These are phyloP conservation scores for Tylopilus sp. DNA, from an alignment of 768 basidiomycete species.

Conservation along the genomic window DNA sequence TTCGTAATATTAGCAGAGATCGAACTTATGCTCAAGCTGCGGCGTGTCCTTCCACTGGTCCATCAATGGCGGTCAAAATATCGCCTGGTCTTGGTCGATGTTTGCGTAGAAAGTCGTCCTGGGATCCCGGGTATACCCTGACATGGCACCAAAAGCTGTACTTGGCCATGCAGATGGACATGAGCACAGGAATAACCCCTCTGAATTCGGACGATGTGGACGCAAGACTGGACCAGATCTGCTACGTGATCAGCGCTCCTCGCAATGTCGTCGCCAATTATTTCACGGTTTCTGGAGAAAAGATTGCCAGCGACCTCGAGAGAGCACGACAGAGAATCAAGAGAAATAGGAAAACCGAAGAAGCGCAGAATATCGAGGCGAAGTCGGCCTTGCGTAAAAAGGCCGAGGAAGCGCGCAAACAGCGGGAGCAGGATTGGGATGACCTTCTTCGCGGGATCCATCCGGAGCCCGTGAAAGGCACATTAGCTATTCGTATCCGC, in stretches of 20 bases:
- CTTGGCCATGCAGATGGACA: constrained; percentile 49
- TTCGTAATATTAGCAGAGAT: constrained; percentile 47
- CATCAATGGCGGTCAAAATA: constrained; percentile 24
- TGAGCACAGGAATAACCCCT: constrained; percentile 41
- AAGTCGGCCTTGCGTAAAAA: constrained; percentile 57
- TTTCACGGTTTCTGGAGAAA: constrained; percentile 39
- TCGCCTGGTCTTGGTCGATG: constrained; percentile 39
- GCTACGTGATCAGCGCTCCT: constrained; percentile 57
- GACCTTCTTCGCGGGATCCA: constrained; percentile 51
- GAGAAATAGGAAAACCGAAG: constrained; percentile 26
- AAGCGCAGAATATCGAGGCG: constrained; percentile 39
- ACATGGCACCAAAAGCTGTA: constrained; percentile 69
- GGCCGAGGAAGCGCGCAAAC: constrained; percentile 55
- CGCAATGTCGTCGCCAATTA: constrained; percentile 42
- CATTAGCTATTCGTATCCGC: constrained; percentile 48
- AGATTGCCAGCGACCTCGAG: constrained; percentile 41
- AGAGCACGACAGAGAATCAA: constrained; percentile 37
- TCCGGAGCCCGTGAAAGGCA: constrained; percentile 47
- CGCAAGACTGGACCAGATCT: constrained; percentile 43
- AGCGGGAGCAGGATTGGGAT: constrained; percentile 67
- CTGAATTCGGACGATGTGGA: constrained; percentile 45
- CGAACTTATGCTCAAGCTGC: constrained; percentile 24
- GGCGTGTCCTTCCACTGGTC: constrained; percentile 17
- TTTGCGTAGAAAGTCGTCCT: constrained; percentile 58
- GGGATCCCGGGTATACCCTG: constrained; percentile 59